Conservation (phyloP, 495 filamentous ascomycete genomes). For the Trichoderma gamsii region DNA sequence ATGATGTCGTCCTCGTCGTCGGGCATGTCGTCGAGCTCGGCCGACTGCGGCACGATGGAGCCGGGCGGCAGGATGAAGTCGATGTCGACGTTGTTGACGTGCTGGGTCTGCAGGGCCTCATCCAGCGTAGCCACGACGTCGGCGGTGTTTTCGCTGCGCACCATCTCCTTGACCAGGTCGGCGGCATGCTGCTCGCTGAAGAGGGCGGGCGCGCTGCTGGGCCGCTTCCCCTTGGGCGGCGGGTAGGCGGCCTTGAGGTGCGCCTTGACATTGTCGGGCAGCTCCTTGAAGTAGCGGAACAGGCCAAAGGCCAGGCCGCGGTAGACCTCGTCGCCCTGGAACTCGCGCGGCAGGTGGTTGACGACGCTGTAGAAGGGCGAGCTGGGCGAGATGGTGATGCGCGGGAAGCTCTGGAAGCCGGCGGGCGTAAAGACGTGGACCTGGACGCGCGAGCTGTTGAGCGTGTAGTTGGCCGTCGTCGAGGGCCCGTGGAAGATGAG, state of each 20-base stretch:
- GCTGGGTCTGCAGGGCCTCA: slow-evolving; percentile 67
- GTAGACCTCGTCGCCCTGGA: slow-evolving; percentile 86
- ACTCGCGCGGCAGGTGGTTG: slow-evolving; percentile 82
- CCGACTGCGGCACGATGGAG: slow-evolving; percentile 53
- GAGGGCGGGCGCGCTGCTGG: slow-evolving; percentile 55
- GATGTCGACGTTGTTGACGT: slow-evolving; percentile 75
- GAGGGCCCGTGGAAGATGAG: slow-evolving; percentile 83
- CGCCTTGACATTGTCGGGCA: slow-evolving; percentile 70
- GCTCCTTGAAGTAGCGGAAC: slow-evolving; percentile 85
- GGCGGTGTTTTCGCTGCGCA: slow-evolving; percentile 63
- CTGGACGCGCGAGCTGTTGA: slow-evolving; percentile 86
- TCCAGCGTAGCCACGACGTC: slow-evolving; percentile 68
- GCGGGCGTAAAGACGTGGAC: slow-evolving; percentile 84
- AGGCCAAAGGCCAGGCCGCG: slow-evolving; percentile 86
- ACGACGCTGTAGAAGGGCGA: slow-evolving; percentile 94
- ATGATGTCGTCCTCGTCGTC: slow-evolving; percentile 56
- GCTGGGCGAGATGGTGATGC: slow-evolving; percentile 84
- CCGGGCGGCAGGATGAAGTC: slow-evolving; percentile 79
- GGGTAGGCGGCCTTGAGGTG: slow-evolving; percentile 46
- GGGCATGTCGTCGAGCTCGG: slow-evolving; percentile 45
- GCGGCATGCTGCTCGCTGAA: slow-evolving; percentile 93
- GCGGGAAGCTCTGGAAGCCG: slow-evolving; percentile 79
- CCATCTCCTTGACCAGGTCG: slow-evolving; percentile 76
- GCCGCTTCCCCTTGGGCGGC: slow-evolving; percentile 41
- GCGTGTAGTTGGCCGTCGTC: slow-evolving; percentile 73